A percentile compares a stretch with the other conserved stretches of the same genome.
Evolutionary conservation across 495 filamentous ascomycete genomes (phyloP).

Genomic region (Tuber brumale): DNA sequence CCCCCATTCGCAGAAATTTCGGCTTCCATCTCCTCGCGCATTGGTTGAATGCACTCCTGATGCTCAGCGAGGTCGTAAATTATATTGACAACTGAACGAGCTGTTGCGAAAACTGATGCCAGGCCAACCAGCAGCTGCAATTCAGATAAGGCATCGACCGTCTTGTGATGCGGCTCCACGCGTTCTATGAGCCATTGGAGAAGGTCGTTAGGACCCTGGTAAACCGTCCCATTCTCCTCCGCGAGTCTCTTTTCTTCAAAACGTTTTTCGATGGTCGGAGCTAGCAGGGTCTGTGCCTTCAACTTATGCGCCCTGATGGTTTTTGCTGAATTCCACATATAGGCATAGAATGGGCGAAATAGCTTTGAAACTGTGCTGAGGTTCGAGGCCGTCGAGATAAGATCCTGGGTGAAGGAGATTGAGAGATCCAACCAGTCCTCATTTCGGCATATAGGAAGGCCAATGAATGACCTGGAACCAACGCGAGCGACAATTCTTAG

Average conservation of each 20-base stretch:
- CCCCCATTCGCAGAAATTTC: conserved; percentile 44
- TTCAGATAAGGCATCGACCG: conserved; percentile 13
- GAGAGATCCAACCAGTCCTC: conserved; percentile 55
- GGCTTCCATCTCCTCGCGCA: conserved; percentile 51
- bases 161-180: conserved; percentile 14
- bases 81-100: conserved; percentile 37
- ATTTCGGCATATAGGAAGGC: conserved; percentile 50
- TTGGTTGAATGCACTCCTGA: conserved; percentile 46
- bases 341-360: conserved; percentile 42
- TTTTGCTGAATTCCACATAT: conserved; percentile 3
- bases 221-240: conserved; percentile 19
- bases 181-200: conserved; percentile 41
- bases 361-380: conserved; percentile 44
- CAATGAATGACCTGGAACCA: conserved; percentile 55
- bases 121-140: conserved; percentile 40
- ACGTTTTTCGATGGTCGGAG: conserved; percentile 30
- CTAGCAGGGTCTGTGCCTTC: conserved; percentile 16
- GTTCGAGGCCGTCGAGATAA: conserved; percentile 44
- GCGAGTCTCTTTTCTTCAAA: conserved; percentile 19
- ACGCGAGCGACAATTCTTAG: conserved; percentile 53
- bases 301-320: conserved; percentile 2
- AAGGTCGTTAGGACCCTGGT: conserved; percentile 38
- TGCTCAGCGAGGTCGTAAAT: conserved; percentile 49
- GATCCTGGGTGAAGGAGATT: conserved; percentile 54
- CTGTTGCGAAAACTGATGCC: conserved; percentile 43